Base-by-base conservation (phyloP, 192 early-diverging fungal genomes). In the Phycomyces nitens region DNA sequence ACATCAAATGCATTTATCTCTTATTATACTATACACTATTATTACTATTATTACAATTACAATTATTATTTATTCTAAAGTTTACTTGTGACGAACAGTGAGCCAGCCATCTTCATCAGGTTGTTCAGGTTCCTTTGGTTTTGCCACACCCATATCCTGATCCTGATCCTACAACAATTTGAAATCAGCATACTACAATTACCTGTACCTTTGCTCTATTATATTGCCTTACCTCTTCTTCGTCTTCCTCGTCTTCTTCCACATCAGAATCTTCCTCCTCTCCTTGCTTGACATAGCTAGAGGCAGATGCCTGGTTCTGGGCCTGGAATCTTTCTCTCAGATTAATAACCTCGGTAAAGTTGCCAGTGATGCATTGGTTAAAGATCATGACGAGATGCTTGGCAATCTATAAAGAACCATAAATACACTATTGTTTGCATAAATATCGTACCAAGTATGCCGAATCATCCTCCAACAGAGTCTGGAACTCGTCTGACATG, bases 401-500 rank as follows among this genome's bases (percentile, higher is more conserved):
- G 29, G 79, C 66, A 18, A 72, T 56, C 69, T 69, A 41, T 0
- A 63, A 0, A 53, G 2, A 18, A 18, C 14, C 0, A 40, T 38
- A 63, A 21, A 34, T 61, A 10, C 12, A 50, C 22, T 10, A 52
- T 6, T 27, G 38, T 53, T 21, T 34, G 15, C 24, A 51, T 11
- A 63, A 9, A 34, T 27, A 11, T 51, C 54, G 7, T 75, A 81
- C 76, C 53, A 76, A 69, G 66, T 81, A 80, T 20, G 79, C 81
- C 11, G 83, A 85, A 64, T 81, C 74, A 57, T 85, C 83, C 42
- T 85, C 83, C 12, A 85, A 60, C 24, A 75, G 18, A 5, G 77
- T 79, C 18, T 77, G 65, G 47, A 85, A 85, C 56, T 85, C 83
- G 54, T 85, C 83, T 40, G 68, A 65, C 83, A 85, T 82, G 49